A percentile compares a stretch with the other conserved stretches of the same genome.
phyloP scores from a whole-genome alignment of 2,329 filamentous ascomycete genomes.

The Exophiala sp. region DNA sequence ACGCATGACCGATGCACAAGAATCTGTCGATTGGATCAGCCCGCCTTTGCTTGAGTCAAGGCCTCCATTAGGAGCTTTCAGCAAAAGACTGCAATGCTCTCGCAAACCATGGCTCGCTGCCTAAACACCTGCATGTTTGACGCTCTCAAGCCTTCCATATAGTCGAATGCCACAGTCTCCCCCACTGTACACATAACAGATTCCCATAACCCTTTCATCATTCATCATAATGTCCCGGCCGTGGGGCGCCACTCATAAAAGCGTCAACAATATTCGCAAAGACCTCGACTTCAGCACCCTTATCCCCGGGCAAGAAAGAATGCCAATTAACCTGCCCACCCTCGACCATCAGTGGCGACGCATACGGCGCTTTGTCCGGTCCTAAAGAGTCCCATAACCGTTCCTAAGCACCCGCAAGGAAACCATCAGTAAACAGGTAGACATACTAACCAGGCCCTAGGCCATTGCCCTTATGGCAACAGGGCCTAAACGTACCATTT shows the following conservation, averaged over 20 bases:
- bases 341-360: constrained; percentile 22
- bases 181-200: too few species aligned
- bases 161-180: not conserved
- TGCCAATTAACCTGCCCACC: constrained; percentile 27
- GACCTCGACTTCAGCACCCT: constrained; percentile 23
- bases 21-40: too few species aligned
- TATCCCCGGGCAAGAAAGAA: constrained; percentile 23
- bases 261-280: constrained; percentile 16
- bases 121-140: too few species aligned
- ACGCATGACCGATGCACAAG: too few species aligned
- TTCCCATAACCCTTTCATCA: not conserved
- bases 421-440: too few species aligned
- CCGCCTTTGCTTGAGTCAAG: too few species aligned
- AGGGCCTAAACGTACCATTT: constrained; percentile 19
- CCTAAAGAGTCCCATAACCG: constrained; percentile 26
- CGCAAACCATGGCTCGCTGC: too few species aligned
- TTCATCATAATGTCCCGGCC: constrained; percentile 4
- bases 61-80: too few species aligned
- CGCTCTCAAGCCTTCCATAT: too few species aligned
- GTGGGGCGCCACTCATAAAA: constrained; percentile 17
- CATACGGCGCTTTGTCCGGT: constrained; percentile 24
- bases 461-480: not conserved
- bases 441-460: not conserved
- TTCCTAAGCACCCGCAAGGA: not conserved
- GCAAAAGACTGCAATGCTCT: too few species aligned